phyloP scores from a whole-genome alignment of 2,329 filamentous ascomycete species.

The Teratosphaeria pseudoeucalypti region DNA sequence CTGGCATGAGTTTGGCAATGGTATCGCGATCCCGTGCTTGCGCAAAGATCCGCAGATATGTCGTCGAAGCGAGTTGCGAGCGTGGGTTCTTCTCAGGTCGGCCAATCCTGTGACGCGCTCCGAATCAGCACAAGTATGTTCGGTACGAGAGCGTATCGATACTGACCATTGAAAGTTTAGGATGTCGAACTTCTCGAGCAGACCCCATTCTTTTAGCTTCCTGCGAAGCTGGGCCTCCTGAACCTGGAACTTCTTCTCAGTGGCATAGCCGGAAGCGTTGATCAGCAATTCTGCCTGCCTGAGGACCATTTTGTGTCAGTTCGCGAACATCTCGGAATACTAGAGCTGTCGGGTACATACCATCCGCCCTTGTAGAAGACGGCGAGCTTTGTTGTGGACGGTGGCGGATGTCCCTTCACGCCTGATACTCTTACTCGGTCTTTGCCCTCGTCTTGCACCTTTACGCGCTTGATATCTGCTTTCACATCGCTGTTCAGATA shows the following conservation, averaged over 20 bases:
- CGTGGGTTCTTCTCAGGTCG: conserved; percentile 25
- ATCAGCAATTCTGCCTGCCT: conserved; percentile 35
- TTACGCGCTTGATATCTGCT: conserved; percentile 39
- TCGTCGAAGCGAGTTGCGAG: conserved; percentile 33
- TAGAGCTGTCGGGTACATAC: neutral
- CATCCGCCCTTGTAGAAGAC: conserved; percentile 13
- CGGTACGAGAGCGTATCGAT: neutral
- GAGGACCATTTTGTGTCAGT: conserved; percentile 13
- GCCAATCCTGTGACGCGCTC: conserved; percentile 10
- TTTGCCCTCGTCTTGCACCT: conserved; percentile 39
- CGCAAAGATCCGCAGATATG: conserved; percentile 31
- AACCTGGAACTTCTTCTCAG: conserved; percentile 35
- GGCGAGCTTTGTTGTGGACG: conserved; percentile 40
- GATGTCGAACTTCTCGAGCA: conserved; percentile 16
- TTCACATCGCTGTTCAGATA: conserved; percentile 49
- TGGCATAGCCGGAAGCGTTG: conserved; percentile 35
- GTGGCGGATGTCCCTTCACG: conserved; percentile 34
- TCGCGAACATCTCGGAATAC: conserved; percentile 20
- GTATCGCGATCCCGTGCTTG: conserved; percentile 16
- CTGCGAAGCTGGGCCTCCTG: conserved; percentile 33
- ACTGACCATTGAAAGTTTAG: conserved; percentile 15
- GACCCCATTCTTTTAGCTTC: conserved; percentile 20
- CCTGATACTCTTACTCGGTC: conserved; percentile 41
- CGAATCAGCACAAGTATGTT: neutral
- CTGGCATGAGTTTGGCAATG: conserved; percentile 12